These are phyloP conservation scores for Cercospora zeina DNA, from an alignment of 2,329 filamentous ascomycete genomes.

Conservation along the genomic window DNA sequence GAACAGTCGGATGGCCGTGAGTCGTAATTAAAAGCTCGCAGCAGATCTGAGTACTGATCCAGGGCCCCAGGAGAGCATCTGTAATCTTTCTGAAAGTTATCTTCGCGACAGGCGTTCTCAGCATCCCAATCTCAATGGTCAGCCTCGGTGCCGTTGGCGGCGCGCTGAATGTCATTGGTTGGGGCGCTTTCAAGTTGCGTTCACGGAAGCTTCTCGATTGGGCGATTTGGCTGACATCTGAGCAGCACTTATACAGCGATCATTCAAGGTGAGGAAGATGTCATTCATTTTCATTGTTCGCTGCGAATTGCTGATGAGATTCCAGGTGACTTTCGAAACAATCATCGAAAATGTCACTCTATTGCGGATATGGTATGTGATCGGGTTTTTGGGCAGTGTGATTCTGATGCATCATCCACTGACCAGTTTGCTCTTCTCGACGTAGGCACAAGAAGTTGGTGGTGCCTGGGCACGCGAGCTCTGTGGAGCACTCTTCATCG, in stretches of 20 bases:
- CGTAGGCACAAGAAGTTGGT: conserved; percentile 53
- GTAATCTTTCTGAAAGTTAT: conserved; percentile 58
- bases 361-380: conserved; percentile 55
- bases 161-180: conserved; percentile 51
- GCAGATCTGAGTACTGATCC: not conserved
- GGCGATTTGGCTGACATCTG: not conserved
- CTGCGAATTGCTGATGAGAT: not conserved
- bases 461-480: conserved; percentile 56
- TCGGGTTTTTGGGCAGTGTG: not conserved
- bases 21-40: not conserved
- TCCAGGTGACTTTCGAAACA: conserved; percentile 49
- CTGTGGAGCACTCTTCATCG: conserved; percentile 57
- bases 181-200: conserved; percentile 43
- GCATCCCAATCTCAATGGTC: conserved; percentile 53
- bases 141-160: conserved; percentile 52
- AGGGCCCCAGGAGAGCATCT: conserved; percentile 42
- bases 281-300: not conserved
- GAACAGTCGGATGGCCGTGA: conserved; percentile 55
- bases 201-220: not conserved
- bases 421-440: not conserved
- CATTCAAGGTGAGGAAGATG: conserved; percentile 23
- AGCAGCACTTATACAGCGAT: conserved; percentile 52
- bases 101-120: conserved; percentile 54
- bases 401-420: not conserved
- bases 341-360: conserved; percentile 54